Conservation (phyloP, 345 rosid genomes). For the Boechera stricta region DNA sequence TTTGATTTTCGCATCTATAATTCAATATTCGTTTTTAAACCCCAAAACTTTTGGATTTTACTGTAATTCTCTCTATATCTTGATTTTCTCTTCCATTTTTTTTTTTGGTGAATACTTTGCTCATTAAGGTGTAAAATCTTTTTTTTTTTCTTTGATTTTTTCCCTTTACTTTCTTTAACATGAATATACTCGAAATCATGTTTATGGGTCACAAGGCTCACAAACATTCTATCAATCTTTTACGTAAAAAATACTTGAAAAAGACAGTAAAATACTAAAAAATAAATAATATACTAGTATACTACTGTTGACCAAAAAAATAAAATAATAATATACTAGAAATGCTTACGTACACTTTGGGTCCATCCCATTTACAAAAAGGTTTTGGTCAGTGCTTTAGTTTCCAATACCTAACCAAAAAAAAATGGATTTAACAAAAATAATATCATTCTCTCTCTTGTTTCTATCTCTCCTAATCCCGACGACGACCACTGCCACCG, state of each 20-base stretch:
- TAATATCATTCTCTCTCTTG: slow-evolving; percentile 24
- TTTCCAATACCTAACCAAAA: slow-evolving; percentile 15
- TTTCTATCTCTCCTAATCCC: slow-evolving; percentile 34
- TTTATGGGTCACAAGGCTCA: not conserved
- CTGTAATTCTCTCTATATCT: no score
- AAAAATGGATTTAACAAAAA: slow-evolving; percentile 37
- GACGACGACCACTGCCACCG: slow-evolving; percentile 26
- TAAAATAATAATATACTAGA: not conserved
- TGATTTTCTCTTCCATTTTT: no score
- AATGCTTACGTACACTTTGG: slow-evolving; percentile 32
- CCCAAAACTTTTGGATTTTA: no score
- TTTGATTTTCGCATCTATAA: not conserved
- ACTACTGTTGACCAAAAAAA: not conserved
- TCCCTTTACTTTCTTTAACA: not conserved
- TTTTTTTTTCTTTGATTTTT: no score
- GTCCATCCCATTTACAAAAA: slow-evolving; percentile 37
- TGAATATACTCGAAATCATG: slow-evolving; percentile 7
- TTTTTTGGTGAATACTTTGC: not conserved
- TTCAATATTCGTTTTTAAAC: no score
- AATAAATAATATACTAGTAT: not conserved
- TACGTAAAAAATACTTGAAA: slow-evolving; percentile 4
- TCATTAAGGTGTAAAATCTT: not conserved
- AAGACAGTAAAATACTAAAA: not conserved
- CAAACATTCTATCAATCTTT: slow-evolving; percentile 3
- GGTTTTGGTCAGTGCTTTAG: slow-evolving; percentile 30